These are phyloP conservation scores for Citrus inodora DNA, from an alignment of 345 rosid genomes.

Conservation along the genomic window DNA sequence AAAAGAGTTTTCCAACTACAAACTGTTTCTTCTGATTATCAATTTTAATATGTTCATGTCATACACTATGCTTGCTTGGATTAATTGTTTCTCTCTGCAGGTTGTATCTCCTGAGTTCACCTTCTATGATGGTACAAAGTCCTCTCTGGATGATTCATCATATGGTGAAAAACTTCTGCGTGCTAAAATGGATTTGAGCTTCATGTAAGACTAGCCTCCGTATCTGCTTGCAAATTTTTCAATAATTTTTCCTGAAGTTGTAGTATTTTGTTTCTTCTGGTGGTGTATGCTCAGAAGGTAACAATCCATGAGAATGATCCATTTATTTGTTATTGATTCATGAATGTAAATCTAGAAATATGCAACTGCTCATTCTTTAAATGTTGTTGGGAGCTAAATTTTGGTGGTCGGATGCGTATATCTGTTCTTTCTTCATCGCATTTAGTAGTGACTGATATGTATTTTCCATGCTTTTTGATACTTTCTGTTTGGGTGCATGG, in stretches of 20 bases:
- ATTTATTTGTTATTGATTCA: not conserved
- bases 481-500: not conserved
- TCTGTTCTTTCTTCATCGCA: not conserved
- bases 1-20: not conserved
- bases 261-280: not conserved
- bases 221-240: not conserved
- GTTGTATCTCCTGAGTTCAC: conserved; percentile 94
- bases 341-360: not conserved
- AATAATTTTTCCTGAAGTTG: not conserved
- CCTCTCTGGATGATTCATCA: conserved; percentile 73
- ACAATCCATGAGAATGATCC: not conserved
- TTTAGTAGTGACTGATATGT: not conserved
- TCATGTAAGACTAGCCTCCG: conserved; percentile 61
- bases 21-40: not conserved
- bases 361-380: not conserved
- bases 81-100: conserved; percentile 36
- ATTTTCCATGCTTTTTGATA: not conserved
- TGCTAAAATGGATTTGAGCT: conserved; percentile 90
- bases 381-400: not conserved
- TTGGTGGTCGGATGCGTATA: not conserved
- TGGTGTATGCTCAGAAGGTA: conserved; percentile 1
- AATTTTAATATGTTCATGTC: not conserved
- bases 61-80: not conserved
- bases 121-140: conserved; percentile 91
- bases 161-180: conserved; percentile 91